These are phyloP conservation scores for Scenedesmus sp. DNA, from an alignment of 163 green algal species.

Conservation along the genomic window DNA sequence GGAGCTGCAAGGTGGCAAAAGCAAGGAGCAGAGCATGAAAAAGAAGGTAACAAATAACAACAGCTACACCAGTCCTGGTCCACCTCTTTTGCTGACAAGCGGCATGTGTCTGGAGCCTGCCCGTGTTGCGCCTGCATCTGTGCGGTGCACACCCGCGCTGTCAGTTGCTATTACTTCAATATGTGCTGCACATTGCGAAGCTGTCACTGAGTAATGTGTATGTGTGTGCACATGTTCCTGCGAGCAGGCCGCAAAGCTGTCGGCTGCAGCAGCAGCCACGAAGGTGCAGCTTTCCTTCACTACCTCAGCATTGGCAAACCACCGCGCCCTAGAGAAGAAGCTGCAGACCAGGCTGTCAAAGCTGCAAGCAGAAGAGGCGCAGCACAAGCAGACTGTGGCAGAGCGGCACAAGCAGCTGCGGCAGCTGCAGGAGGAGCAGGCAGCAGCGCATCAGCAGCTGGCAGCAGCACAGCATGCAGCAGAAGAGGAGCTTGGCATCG, in stretches of 20 bases:
- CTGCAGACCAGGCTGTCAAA: slow-evolving; percentile 32
- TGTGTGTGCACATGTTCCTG: background rate
- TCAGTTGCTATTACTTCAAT: no score
- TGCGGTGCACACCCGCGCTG: no score
- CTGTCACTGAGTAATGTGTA: no score
- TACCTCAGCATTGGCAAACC: slow-evolving; percentile 11
- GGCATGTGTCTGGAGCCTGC: no score
- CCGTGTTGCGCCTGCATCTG: no score
- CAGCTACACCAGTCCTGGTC: no score
- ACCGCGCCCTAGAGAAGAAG: background rate
- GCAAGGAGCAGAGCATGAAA: background rate
- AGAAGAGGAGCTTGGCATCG: background rate
- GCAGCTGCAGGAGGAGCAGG: slow-evolving; percentile 18
- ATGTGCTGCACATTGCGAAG: no score
- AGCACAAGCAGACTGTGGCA: slow-evolving; percentile 32
- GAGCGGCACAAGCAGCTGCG: background rate
- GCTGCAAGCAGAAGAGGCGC: slow-evolving; percentile 20
- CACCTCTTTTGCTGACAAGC: background rate
- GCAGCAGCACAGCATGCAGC: slow-evolving; percentile 1
- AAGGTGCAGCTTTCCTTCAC: slow-evolving; percentile 28
- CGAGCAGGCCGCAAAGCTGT: slow-evolving; percentile 39
- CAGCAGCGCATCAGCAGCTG: slow-evolving; percentile 10
- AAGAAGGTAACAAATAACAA: background rate
- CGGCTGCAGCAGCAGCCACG: background rate
- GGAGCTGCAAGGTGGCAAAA: background rate